These are phyloP conservation scores for Rhododendron simsii DNA, from an alignment of 148 eudicot species.

Conservation along the genomic window DNA sequence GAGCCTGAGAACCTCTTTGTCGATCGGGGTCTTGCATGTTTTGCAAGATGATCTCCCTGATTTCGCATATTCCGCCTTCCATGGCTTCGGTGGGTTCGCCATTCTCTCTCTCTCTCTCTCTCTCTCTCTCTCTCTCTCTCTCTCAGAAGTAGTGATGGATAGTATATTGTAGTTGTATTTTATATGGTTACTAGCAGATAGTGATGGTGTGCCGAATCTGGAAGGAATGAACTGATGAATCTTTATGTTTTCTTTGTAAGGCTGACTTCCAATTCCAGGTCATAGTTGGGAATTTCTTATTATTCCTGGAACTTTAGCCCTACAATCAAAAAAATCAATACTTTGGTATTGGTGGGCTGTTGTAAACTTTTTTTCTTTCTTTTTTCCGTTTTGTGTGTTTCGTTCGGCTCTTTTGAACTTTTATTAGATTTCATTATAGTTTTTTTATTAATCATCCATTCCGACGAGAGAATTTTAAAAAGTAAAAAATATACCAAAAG, in stretches of 20 bases:
- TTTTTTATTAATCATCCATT: too few species aligned
- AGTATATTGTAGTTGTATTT: neutral
- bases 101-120: slow-evolving; percentile 24
- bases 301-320: too few species aligned
- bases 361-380: too few species aligned
- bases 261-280: neutral
- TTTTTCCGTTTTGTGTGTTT: too few species aligned
- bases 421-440: too few species aligned
- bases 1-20: slow-evolving; percentile 68
- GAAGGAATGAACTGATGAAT: neutral
- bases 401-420: too few species aligned
- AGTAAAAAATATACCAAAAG: too few species aligned
- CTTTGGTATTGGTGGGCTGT: too few species aligned
- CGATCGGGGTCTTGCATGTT: slow-evolving; percentile 71
- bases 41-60: slow-evolving; percentile 84
- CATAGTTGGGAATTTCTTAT: slow-evolving; percentile 16
- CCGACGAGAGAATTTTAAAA: too few species aligned
- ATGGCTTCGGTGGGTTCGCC: slow-evolving; percentile 86
- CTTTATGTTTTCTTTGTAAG: neutral
- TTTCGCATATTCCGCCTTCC: slow-evolving; percentile 96
- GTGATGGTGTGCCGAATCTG: neutral
- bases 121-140: neutral
- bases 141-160: neutral
- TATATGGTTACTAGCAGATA: neutral
- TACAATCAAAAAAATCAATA: too few species aligned